Percentiles rank a stretch among this genome's conserved stretches.
phyloP scores from a whole-genome alignment of 306 rosid species.

The Acacia melanoxylon region DNA sequence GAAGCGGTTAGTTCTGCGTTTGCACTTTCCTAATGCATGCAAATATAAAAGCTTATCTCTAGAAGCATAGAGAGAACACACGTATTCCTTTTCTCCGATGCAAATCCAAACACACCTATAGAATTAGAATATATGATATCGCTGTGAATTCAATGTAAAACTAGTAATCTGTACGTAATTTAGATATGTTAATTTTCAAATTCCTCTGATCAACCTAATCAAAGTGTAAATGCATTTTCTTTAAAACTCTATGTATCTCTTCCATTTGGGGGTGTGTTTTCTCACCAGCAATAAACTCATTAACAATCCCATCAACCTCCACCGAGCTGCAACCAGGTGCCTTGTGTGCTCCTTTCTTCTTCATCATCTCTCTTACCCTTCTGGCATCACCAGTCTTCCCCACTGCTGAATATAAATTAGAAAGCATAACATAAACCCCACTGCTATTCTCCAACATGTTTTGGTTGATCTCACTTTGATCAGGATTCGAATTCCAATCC shows the following conservation, averaged over 20 bases:
- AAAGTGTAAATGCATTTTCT: conserved; percentile 42
- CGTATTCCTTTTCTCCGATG: too few relatives aligned
- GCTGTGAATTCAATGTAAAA: background rate
- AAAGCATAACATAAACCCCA: conserved; percentile 71
- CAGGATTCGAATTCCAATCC: background rate
- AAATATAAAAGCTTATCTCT: background rate
- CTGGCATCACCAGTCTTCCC: conserved; percentile 57
- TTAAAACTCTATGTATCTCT: conserved; percentile 56
- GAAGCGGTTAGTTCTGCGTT: too few relatives aligned
- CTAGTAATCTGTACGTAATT: background rate
- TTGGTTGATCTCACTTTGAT: background rate
- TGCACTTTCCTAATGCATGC: background rate
- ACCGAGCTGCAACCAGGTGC: conserved; percentile 78
- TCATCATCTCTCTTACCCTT: conserved; percentile 67
- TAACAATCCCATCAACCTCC: conserved; percentile 54
- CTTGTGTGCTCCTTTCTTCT: conserved; percentile 52
- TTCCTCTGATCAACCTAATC: conserved; percentile 17
- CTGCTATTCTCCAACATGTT: conserved; percentile 36
- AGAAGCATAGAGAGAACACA: background rate
- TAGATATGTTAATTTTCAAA: background rate
- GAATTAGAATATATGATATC: background rate
- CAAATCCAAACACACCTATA: background rate
- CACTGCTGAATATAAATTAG: conserved; percentile 55
- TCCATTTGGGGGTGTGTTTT: conserved; percentile 49
- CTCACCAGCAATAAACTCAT: conserved; percentile 72